Conservation (phyloP, 495 filamentous ascomycete species). For the Penicillium paradoxum region DNA sequence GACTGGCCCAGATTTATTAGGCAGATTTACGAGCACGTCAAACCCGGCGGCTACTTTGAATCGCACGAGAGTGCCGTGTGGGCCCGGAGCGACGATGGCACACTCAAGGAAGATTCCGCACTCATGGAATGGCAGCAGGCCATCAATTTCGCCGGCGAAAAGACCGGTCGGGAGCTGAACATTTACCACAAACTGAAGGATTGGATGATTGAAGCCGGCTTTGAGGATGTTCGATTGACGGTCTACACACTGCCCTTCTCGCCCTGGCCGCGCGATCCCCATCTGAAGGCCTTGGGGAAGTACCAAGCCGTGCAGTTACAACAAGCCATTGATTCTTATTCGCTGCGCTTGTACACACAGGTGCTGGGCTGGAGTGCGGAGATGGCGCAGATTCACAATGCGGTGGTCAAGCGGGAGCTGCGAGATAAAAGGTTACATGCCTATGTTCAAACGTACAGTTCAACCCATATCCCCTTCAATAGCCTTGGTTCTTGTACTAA, state of each 20-base stretch:
- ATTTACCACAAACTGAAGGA: conserved; percentile 34
- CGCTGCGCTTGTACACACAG: conserved; percentile 53
- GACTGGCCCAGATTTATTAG: conserved; percentile 20
- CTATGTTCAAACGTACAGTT: conserved; percentile 18
- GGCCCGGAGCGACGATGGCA: conserved; percentile 46
- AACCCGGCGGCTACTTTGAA: conserved; percentile 64
- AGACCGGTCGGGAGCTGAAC: conserved; percentile 42
- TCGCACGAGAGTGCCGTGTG: conserved; percentile 50
- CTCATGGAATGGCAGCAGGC: conserved; percentile 47
- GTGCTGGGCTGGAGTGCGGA: conserved; percentile 38
- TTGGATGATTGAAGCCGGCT: conserved; percentile 45
- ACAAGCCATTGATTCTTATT: conserved; percentile 52
- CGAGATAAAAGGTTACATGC: conserved; percentile 29
- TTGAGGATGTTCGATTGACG: conserved; percentile 52
- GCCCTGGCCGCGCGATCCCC: conserved; percentile 60
- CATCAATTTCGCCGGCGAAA: conserved; percentile 3
- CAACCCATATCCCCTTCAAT: neutral
- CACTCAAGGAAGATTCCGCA: conserved; percentile 40
- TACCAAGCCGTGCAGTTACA: conserved; percentile 54
- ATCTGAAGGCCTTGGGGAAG: conserved; percentile 60
- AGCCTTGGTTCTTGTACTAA: conserved; percentile 5
- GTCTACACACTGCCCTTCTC: conserved; percentile 59
- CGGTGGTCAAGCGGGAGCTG: conserved; percentile 17
- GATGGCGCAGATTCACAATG: conserved; percentile 20
- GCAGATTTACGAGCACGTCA: conserved; percentile 35